Base-by-base conservation (phyloP, 2,329 filamentous ascomycete species). In the Calonectria honghensis region DNA sequence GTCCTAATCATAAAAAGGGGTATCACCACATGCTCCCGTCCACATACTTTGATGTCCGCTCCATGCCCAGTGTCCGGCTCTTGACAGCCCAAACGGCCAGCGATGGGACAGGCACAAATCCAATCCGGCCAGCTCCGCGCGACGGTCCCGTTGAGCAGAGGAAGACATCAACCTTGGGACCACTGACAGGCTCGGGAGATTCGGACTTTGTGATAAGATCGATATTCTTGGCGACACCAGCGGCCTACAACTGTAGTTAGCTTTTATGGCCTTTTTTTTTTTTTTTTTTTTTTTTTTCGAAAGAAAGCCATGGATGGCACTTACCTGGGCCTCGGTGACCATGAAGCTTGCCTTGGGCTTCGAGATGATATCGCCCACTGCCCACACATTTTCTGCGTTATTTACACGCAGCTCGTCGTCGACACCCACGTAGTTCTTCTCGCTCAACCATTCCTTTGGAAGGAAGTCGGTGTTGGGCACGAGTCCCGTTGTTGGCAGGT, bases 331-430 rank as follows among this genome's bases (percentile, higher is more conserved):
- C 72, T 90, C 92, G 0, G 91, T 91, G 71, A 90, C 87, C 83
- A 93, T 89, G 79, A 92, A 92, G 1, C 90, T 90, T 7, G 90
- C 87, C 31, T 86, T 85, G 29, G 89, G 89, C 79, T 86, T 87
- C 77, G 86, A 88, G 31, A 91, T 87, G 52, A 90, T 82, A 70
- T 91, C 90, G 31, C 90, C 90, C 3, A 87, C 85, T 10, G 89
- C 90, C 90, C 90, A 91, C 31, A 90, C 85, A 67, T 86, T 82
- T 20, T 85, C 81, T 16, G 84, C 82, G 10, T 84, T 86, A 75
- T 85, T 85, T 45, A 90, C 89, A 45, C 85, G 85, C 80, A 89
- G 86, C 78, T 83, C 87, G 39, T 90, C 88, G 78, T 92, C 89
- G 2, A 90, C 87, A 18, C 85, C 82, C 68, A 89, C 87, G 73